Evolutionary conservation across 1,139 yeast genomes (phyloP).

Genomic region (Yamadazyma spencermartinsiae): DNA sequence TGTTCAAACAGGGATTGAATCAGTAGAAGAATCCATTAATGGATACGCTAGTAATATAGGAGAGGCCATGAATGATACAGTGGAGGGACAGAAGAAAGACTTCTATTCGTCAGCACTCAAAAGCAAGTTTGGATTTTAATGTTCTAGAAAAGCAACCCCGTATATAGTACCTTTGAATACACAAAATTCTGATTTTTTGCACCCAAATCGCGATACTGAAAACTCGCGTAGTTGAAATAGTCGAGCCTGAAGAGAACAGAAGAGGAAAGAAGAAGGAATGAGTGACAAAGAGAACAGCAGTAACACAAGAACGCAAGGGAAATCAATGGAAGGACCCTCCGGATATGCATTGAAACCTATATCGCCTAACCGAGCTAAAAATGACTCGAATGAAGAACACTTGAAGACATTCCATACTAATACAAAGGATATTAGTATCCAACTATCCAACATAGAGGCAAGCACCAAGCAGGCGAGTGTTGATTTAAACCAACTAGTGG

Average conservation of each 20-base stretch:
- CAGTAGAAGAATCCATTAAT: conserved; percentile 55
- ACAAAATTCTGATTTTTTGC: neutral
- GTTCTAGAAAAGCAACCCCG: neutral
- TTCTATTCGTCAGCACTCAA: conserved; percentile 53
- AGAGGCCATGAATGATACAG: conserved; percentile 53
- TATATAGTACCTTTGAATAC: neutral
- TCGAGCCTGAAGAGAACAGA: no score
- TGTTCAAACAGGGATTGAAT: conserved; percentile 53
- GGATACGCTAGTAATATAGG: conserved; percentile 58
- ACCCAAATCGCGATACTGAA: neutral
- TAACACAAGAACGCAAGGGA: neutral
- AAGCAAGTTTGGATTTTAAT: conserved; percentile 55
- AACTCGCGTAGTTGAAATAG: neutral
- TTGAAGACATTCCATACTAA: conserved; percentile 28
- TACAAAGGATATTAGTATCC: conserved; percentile 31
- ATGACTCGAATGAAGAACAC: conserved; percentile 24
- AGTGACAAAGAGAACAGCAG: no score
- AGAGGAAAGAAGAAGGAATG: no score
- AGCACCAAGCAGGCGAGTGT: conserved; percentile 36
- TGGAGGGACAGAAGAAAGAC: conserved; percentile 51
- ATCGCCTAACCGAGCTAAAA: conserved; percentile 6
- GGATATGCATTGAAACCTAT: conserved; percentile 7
- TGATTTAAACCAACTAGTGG: conserved; percentile 40
- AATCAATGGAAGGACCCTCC: conserved; percentile 4
- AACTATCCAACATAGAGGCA: conserved; percentile 31